Percentiles rank a stretch among this genome's conserved stretches.
Evolutionary conservation across 768 basidiomycete genomes (phyloP).

Genomic region (Leccinum truebloodii): DNA sequence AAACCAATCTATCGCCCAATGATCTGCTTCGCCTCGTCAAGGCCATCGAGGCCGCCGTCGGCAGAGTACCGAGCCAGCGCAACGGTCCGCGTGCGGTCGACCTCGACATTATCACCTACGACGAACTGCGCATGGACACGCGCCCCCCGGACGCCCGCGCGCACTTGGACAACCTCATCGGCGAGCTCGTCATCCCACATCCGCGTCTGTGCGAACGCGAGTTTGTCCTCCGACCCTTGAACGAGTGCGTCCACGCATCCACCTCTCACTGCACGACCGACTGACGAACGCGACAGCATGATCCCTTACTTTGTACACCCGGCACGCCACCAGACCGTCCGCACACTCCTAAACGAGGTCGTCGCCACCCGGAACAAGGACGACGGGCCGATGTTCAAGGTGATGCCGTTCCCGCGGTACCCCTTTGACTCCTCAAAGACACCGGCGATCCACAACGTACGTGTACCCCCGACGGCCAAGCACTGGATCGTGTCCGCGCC

Average conservation of each 20-base stretch:
- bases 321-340: constrained; percentile 44
- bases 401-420: constrained; percentile 71
- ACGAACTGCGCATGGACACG: constrained; percentile 58
- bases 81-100: constrained; percentile 92
- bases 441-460: constrained; percentile 12
- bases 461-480: constrained; percentile 23
- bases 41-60: constrained; percentile 68
- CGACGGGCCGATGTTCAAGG: constrained; percentile 60
- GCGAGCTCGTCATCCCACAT: constrained; percentile 85
- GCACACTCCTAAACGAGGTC: constrained; percentile 46
- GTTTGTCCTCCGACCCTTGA: constrained; percentile 86
- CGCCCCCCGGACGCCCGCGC: constrained; percentile 46
- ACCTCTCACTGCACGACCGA: too few species aligned
- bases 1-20: constrained; percentile 65
- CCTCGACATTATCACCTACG: constrained; percentile 84
- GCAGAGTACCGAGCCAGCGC: constrained; percentile 73
- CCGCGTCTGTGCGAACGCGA: constrained; percentile 79
- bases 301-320: constrained; percentile 78
- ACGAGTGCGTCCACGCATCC: constrained; percentile 57
- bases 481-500: constrained; percentile 28
- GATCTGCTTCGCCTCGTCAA: constrained; percentile 68
- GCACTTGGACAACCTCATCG: constrained; percentile 52
- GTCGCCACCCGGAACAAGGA: constrained; percentile 29
- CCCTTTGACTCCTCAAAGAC: constrained; percentile 32
- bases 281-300: constrained; percentile 52